Percentiles rank a stretch among this genome's conserved stretches.
Conservation (phyloP, 257 asterid species). For the Marsdenia floribunda region DNA sequence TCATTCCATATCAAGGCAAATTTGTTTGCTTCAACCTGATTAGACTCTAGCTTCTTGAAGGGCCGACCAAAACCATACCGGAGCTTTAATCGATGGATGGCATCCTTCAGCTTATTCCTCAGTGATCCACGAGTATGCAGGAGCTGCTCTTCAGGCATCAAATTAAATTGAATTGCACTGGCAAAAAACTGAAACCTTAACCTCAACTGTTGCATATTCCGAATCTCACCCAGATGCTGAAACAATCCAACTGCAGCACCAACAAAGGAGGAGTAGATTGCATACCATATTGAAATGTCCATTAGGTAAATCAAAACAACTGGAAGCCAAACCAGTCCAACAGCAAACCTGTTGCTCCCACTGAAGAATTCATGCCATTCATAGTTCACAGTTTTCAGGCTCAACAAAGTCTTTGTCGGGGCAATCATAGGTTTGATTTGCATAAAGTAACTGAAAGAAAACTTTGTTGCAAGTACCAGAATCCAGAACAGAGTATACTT, state of each 20-base stretch:
- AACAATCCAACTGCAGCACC: conserved; percentile 93
- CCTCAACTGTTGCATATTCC: conserved; percentile 88
- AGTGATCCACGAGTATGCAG: conserved; percentile 66
- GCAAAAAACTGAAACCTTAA: conserved; percentile 98
- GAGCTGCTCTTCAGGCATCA: conserved; percentile 99
- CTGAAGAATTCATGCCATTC: conserved; percentile 82
- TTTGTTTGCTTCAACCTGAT: conserved; percentile 92
- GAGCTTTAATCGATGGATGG: conserved; percentile 73
- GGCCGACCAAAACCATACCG: conserved; percentile 95
- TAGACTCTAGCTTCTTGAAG: conserved; percentile 83
- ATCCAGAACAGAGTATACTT: conserved; percentile 89
- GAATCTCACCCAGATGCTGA: conserved; percentile 98
- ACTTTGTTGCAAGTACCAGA: conserved; percentile 75
- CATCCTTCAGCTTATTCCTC: conserved; percentile 77
- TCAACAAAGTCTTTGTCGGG: conserved; percentile 71
- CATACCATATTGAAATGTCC: conserved; percentile 96
- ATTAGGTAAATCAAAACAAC: conserved; percentile 85
- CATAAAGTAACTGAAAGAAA: conserved; percentile 85
- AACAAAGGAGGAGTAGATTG: conserved; percentile 81
- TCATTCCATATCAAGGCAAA: conserved; percentile 99
- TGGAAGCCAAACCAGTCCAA: conserved; percentile 86
- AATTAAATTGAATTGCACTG: conserved; percentile 92
- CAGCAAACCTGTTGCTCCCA: conserved; percentile 84
- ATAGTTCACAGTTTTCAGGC: conserved; percentile 42
- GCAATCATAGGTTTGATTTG: conserved; percentile 89